A percentile compares a stretch with the other conserved stretches of the same genome.
Evolutionary conservation across 2,329 filamentous ascomycete genomes (phyloP).

Genomic region (Pseudogymnoascus sp.): DNA sequence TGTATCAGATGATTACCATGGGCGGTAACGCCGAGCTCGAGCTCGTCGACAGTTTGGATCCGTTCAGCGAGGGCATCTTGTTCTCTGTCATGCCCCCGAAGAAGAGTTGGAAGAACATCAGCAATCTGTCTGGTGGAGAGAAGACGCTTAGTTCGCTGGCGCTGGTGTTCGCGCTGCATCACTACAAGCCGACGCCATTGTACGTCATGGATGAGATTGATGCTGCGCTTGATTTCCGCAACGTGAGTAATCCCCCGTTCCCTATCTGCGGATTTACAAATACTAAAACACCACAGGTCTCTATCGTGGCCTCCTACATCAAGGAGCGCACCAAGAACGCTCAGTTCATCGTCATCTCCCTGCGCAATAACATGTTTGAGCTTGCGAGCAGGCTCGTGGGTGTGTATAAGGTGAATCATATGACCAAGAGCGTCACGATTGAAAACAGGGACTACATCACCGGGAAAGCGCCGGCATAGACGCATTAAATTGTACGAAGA

Average conservation of each 20-base stretch:
- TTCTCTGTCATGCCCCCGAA: conserved; percentile 99
- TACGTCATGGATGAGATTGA: conserved; percentile 99
- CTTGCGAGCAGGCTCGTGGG: conserved; percentile 90
- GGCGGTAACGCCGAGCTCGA: conserved; percentile 96
- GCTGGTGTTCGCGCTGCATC: conserved; percentile 94
- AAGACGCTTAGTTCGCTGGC: conserved; percentile 93
- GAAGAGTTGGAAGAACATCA: conserved; percentile 99
- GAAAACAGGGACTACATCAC: conserved; percentile 70
- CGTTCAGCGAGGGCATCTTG: conserved; percentile 91
- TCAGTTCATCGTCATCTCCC: conserved; percentile 96
- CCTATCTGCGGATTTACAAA: background rate
- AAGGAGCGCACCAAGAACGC: conserved; percentile 99
- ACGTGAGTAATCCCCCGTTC: conserved; percentile 54
- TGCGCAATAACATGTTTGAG: conserved; percentile 99
- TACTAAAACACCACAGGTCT: conserved; percentile 55
- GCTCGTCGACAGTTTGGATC: conserved; percentile 90
- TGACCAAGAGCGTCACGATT: conserved; percentile 88
- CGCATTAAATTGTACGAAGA: background rate
- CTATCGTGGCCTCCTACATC: conserved; percentile 97
- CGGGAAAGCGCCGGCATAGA: background rate
- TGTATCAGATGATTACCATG: conserved; percentile 99
- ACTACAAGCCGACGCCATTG: conserved; percentile 93
- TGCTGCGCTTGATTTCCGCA: conserved; percentile 93
- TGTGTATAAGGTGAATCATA: conserved; percentile 99
- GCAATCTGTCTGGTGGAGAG: conserved; percentile 90